A percentile compares a stretch with the other conserved stretches of the same genome.
These are phyloP conservation scores for Bretziella fagacearum DNA, from an alignment of 2,329 filamentous ascomycete genomes.

Conservation along the genomic window DNA sequence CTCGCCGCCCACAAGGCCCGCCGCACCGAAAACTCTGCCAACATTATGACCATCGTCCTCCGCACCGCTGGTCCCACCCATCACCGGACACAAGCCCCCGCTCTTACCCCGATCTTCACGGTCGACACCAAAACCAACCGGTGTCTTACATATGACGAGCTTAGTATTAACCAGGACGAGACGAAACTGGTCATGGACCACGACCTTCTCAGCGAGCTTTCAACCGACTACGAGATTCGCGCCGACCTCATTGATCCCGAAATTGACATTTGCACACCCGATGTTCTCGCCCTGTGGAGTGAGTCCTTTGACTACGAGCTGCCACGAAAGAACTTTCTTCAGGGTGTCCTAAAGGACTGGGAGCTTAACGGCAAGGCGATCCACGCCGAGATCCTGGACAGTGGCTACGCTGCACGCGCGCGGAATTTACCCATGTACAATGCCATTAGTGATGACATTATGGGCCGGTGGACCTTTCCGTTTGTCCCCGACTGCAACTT, in stretches of 20 bases:
- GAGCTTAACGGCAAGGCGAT: conserved; percentile 96
- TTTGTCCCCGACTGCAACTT: conserved; percentile 81
- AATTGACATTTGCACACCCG: conserved; percentile 94
- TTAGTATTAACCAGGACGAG: conserved; percentile 49
- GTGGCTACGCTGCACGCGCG: conserved; percentile 74
- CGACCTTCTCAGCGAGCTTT: conserved; percentile 54
- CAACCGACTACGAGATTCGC: conserved; percentile 61
- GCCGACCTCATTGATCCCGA: conserved; percentile 83
- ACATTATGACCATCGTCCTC: conserved; percentile 93
- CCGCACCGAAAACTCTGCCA: conserved; percentile 70
- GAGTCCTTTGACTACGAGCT: conserved; percentile 96
- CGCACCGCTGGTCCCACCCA: conserved; percentile 53
- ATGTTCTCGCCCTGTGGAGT: conserved; percentile 86
- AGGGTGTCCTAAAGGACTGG: conserved; percentile 88
- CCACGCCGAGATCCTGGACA: conserved; percentile 67
- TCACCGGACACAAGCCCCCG: conserved; percentile 63
- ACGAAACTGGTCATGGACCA: conserved; percentile 58
- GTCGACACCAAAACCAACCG: conserved; percentile 64
- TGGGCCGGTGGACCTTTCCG: conserved; percentile 75
- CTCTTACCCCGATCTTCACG: conserved; percentile 67
- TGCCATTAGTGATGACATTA: conserved; percentile 70
- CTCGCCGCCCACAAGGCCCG: conserved; percentile 66
- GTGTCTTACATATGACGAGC: conserved; percentile 89
- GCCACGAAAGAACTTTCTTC: conserved; percentile 72
- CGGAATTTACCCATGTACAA: conserved; percentile 81